Base-by-base conservation (phyloP, 805 yeast genomes). In the Cyberlindnera xishuangbannaensis region DNA sequence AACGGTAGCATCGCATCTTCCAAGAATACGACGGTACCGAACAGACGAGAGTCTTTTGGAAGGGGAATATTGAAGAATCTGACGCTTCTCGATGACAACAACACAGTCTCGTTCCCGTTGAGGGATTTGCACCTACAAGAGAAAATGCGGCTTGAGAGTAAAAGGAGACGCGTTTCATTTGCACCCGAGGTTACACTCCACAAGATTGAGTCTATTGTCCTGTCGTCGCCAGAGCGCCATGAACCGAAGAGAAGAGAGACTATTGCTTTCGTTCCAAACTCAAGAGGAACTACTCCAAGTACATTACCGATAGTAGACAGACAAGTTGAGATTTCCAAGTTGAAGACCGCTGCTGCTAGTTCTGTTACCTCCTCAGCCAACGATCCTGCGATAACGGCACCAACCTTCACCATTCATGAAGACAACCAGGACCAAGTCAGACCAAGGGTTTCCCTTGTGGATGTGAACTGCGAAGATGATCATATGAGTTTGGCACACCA, bases 171-270 rank as follows among this genome's bases (percentile, higher is more conserved):
- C 15, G 57, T 53, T 2, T 53, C 57, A 2, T 53, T 53, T 28
- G 55, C 55, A 10, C 57, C 56, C 22, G 55, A 53, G 16, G 57
- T 50, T 3, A 51, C 57, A 2, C 29, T 53, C n/a, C 57, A 51
- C 40, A 53, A 50, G 27, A 43, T 51, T 20, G 53, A 50, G 10
- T 33, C 45, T 17, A 36, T 44, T 8, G 46, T 50, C 3, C 40
- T 33, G 19, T 18, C 31, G 4, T 35, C 39, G 2, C 44, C 45
- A 5, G 43, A 47, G 25, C 31, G 22, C 7, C 41, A 27, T 12
- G 44, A 45, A 25, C 52, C 51, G 14, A 45, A 45, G 30, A 42
- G 57, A 31, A 43, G 57, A 28, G 52, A 50, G 28, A 53, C 57
- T 4, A 51, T 51, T 15, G 56, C 55, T 0, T 36, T 37, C 26